Percentiles rank a stretch among this genome's conserved stretches.
These are phyloP conservation scores for Sarocladium oryzae DNA, from an alignment of 2,329 filamentous ascomycete species.

Conservation along the genomic window DNA sequence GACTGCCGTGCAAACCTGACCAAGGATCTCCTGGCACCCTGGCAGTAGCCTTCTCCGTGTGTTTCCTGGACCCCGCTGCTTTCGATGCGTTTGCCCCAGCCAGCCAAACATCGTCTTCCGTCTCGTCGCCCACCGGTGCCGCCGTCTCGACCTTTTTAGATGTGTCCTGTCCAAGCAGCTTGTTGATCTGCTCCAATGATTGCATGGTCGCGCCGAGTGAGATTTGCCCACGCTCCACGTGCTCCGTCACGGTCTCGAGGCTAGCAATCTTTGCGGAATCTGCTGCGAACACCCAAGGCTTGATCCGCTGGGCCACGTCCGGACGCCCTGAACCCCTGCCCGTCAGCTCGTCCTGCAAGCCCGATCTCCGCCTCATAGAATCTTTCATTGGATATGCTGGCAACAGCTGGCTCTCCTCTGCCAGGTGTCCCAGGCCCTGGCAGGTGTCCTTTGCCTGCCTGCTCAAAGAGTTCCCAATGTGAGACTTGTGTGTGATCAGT, in stretches of 20 bases:
- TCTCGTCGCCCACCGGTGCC: slow-evolving; percentile 11
- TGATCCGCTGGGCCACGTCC: slow-evolving; percentile 37
- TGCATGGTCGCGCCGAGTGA: slow-evolving; percentile 47
- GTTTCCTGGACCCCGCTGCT: slow-evolving; percentile 18
- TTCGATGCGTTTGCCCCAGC: slow-evolving; percentile 19
- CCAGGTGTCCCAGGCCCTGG: slow-evolving; percentile 45
- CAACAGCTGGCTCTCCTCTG: slow-evolving; percentile 57
- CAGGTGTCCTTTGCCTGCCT: slow-evolving; percentile 45
- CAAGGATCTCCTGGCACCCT: slow-evolving; percentile 35
- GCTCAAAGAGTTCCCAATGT: slow-evolving; percentile 43
- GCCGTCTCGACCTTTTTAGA: background rate
- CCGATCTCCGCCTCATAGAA: slow-evolving; percentile 26
- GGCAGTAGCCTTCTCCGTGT: slow-evolving; percentile 17
- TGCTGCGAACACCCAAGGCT: slow-evolving; percentile 54
- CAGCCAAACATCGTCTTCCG: slow-evolving; percentile 30
- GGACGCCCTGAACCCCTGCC: slow-evolving; percentile 28
- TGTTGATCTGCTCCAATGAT: slow-evolving; percentile 41
- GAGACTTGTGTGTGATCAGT: slow-evolving; percentile 51
- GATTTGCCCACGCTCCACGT: slow-evolving; percentile 51
- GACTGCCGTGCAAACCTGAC: slow-evolving; percentile 44
- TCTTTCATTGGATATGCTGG: slow-evolving; percentile 41
- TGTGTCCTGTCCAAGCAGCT: slow-evolving; percentile 35
- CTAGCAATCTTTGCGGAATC: slow-evolving; percentile 54
- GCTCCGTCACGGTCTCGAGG: slow-evolving; percentile 52
- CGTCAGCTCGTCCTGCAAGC: slow-evolving; percentile 37